Base-by-base conservation (phyloP, 176 grass and related monocot species). In the Aegilops sharonensis region DNA sequence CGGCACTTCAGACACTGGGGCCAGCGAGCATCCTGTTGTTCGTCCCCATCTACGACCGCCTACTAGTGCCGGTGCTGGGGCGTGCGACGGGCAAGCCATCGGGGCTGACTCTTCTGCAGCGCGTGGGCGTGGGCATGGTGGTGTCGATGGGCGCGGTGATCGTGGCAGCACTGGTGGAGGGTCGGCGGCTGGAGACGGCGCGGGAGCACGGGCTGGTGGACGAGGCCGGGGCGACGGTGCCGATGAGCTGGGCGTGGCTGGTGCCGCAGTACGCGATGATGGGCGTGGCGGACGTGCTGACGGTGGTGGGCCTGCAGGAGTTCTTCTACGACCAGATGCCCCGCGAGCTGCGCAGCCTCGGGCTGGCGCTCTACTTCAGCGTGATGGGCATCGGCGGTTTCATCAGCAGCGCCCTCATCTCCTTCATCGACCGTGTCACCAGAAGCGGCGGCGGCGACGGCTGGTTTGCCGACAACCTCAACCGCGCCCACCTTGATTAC, bases 241-340 rank as follows among this genome's bases (percentile, higher is more conserved):
- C 72, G 23, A 75, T 75, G 72, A 75, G 72, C 72, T 48, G 39
- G 23, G 39, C 6, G 1, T 75, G 72, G 72, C n/a, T 75, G 1
- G 40, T 75, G n/a, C 72, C 72, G 6, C 72, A 75, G 40, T 75
- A 75, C 13, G 72, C 3, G 1, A 15, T 75, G 40, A 47, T 75
- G 23, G 89, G 92, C 18, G 64, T 85, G 3, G 75, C 83, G 2
- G 83, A 94, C 8, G 83, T 73, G 79, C 89, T 94, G 83, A 14
- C 64, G 0, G 24, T 91, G 64, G 83, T 94, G 13, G 92, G 92
- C 9, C 36, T 94, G 83, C 92, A 94, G 52, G 89, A 94, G 79
- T 93, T 90, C 83, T 93, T 93, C 88, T 90, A 93, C 60, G 92
- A 93, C 13, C 92, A 93, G 66, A 83, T 94, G 32, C 92, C 89